Evolutionary conservation across 169 alveolate species (phyloP).

Genomic region (Neospora caninum): DNA sequence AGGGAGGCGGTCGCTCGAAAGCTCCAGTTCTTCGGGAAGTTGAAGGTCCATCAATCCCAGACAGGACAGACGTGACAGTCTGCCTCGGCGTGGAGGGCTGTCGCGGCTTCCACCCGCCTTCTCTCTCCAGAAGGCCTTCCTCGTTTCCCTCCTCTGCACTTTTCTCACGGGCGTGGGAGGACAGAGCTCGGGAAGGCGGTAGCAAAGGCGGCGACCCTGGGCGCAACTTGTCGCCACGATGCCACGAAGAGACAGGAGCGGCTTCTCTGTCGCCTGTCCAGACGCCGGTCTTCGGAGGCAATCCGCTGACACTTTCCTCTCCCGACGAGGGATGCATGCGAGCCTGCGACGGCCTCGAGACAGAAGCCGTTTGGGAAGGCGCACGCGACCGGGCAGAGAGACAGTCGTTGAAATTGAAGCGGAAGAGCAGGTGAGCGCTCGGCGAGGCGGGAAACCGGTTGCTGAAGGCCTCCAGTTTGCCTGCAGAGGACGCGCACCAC

Average conservation of each 20-base stretch:
- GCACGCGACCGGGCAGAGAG: background rate
- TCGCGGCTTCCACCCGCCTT: background rate
- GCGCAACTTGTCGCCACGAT: no score
- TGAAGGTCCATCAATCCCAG: no score
- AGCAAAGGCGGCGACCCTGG: background rate
- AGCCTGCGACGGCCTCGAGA: background rate
- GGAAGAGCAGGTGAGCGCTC: slow-evolving; percentile 2
- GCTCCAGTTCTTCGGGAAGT: background rate
- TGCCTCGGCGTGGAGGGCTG: background rate
- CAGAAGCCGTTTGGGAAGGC: background rate
- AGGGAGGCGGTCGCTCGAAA: background rate
- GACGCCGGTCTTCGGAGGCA: background rate
- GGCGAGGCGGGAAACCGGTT: background rate
- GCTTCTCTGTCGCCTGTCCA: background rate
- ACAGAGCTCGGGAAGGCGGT: background rate
- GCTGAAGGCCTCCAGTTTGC: slow-evolving; percentile 15
- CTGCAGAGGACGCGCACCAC: background rate
- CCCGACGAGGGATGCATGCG: no score
- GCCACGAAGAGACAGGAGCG: background rate
- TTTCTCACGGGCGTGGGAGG: background rate
- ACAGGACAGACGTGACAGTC: no score
- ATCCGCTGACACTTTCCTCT: no score
- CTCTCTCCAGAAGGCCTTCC: background rate
- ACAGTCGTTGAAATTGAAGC: slow-evolving; percentile 12
- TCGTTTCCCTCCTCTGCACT: background rate